Evolutionary conservation across 441 rosid species (phyloP).

Genomic region (Hura crepitans): DNA sequence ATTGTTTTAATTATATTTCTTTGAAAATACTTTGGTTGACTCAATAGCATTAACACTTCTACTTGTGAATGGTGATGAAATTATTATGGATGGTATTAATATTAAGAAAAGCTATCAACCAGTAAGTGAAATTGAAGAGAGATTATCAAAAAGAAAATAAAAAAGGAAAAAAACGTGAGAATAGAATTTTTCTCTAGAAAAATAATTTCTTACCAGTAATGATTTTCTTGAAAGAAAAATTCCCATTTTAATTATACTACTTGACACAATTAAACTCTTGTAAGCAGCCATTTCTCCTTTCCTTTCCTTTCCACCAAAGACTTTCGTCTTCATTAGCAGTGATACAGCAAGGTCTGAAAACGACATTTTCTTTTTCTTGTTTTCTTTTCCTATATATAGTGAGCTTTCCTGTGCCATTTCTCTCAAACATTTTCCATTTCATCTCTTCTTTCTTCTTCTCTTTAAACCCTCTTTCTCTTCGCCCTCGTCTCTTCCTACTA

Average conservation of each 20-base stretch:
- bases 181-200: conserved; percentile 24
- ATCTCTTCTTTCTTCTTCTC: background rate
- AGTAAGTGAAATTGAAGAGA: conserved; percentile 32
- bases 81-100: background rate
- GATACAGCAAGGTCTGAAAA: conserved; percentile 19
- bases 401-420: conserved; percentile 12
- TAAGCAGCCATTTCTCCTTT: conserved; percentile 10
- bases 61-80: conserved; percentile 24
- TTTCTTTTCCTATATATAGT: conserved; percentile 24
- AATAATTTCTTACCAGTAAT: conserved; percentile 18
- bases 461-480: background rate
- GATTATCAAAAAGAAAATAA: conserved; percentile 22
- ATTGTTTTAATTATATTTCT: background rate
- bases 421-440: conserved; percentile 10
- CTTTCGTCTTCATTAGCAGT: conserved; percentile 16
- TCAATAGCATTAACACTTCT: conserved; percentile 1
- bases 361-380: conserved; percentile 8
- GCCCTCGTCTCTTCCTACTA: background rate
- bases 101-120: conserved; percentile 7
- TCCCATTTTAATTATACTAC: conserved; percentile 31
- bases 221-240: conserved; percentile 27
- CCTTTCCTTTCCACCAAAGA: conserved; percentile 13
- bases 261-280: too few species aligned
- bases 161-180: background rate
- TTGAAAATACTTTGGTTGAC: background rate